These are phyloP conservation scores for Chaetomium tenue DNA, from an alignment of 495 filamentous ascomycete species.

Conservation along the genomic window DNA sequence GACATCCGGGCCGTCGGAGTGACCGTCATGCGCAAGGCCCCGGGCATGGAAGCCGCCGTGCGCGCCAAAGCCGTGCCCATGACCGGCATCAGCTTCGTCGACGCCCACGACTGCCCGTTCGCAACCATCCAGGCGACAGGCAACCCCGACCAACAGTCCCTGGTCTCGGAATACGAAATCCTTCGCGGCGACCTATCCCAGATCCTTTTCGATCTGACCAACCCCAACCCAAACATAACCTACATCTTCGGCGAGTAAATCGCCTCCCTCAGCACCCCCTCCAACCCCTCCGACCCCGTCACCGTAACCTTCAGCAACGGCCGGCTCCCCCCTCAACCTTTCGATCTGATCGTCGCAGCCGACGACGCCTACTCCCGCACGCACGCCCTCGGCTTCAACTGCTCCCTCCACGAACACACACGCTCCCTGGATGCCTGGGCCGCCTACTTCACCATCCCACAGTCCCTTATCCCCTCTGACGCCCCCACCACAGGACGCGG, in stretches of 20 bases:
- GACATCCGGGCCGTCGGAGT: slow-evolving; percentile 1
- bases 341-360: neutral
- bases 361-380: neutral
- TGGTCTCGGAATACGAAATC: slow-evolving; percentile 3
- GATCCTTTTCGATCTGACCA: neutral
- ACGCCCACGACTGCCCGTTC: neutral
- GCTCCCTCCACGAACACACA: neutral
- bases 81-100: neutral
- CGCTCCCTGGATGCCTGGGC: neutral
- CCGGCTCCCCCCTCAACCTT: neutral
- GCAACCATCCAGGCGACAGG: neutral
- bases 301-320: neutral
- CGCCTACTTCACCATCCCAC: neutral
- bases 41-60: neutral
- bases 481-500: neutral
- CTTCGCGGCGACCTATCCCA: neutral
- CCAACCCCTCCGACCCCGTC: neutral
- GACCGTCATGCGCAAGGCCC: neutral
- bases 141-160: slow-evolving; percentile 1
- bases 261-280: neutral
- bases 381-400: neutral
- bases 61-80: neutral
- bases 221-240: neutral
- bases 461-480: neutral
- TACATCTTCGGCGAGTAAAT: neutral